These are phyloP conservation scores for Cytospora piceicola DNA, from an alignment of 2,329 filamentous ascomycete species.

Conservation along the genomic window DNA sequence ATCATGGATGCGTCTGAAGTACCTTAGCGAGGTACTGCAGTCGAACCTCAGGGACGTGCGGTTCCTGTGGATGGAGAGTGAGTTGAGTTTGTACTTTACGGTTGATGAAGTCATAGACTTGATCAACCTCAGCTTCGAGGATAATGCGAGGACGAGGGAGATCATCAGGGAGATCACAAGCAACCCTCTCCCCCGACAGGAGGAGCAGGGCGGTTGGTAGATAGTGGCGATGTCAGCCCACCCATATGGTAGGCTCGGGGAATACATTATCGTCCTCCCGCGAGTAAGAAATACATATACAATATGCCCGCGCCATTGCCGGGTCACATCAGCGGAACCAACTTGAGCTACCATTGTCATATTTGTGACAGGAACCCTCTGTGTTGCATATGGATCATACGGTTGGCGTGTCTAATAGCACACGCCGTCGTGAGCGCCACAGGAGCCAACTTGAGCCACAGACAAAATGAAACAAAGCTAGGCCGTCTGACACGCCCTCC, in stretches of 20 bases:
- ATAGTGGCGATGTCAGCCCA: neutral
- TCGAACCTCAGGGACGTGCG: constrained; percentile 67
- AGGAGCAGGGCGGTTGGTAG: constrained; percentile 25
- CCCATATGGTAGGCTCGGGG: neutral
- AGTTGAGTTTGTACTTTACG: constrained; percentile 66
- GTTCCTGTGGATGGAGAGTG: constrained; percentile 68
- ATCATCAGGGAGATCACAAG: constrained; percentile 61
- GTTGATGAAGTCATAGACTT: constrained; percentile 65
- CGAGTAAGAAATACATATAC: neutral
- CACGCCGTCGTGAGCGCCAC: neutral
- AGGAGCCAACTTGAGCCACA: neutral
- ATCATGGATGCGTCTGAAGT: constrained; percentile 67
- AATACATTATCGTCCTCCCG: neutral
- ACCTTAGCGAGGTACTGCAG: constrained; percentile 66
- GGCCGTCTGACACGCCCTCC: neutral
- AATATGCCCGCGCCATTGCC: neutral
- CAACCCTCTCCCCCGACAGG: constrained; percentile 48
- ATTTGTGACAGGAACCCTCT: neutral
- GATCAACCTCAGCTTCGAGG: constrained; percentile 66
- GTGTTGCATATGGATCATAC: neutral
- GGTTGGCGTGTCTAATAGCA: neutral
- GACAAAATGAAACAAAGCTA: neutral
- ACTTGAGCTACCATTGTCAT: neutral
- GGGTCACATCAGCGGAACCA: neutral
- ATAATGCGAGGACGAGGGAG: constrained; percentile 62